Percentiles rank a stretch among this genome's conserved stretches.
These are phyloP conservation scores for Ramularia endophylla DNA, from an alignment of 2,329 filamentous ascomycete genomes.

Conservation along the genomic window DNA sequence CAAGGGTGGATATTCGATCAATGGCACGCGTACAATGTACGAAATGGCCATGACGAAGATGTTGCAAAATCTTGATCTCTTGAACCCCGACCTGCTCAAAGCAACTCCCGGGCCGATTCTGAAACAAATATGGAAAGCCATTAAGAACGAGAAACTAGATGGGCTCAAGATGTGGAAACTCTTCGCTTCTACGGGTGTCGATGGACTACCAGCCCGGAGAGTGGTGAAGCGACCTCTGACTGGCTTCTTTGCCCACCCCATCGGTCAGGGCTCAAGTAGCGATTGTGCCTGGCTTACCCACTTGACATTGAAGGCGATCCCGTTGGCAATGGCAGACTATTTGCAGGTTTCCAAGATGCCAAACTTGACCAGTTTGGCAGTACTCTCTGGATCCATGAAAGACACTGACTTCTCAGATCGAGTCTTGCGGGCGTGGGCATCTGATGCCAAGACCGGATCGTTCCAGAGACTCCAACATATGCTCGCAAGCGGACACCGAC, in stretches of 20 bases:
- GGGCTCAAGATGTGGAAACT: slow-evolving; percentile 6
- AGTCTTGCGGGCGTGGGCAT: slow-evolving; percentile 19
- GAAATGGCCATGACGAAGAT: slow-evolving; percentile 12
- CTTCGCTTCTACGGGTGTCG: slow-evolving; percentile 5
- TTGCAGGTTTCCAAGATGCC: slow-evolving; percentile 9
- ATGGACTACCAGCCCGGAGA: not conserved
- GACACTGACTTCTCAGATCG: slow-evolving; percentile 12
- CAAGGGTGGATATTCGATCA: not conserved
- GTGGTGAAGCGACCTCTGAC: not conserved
- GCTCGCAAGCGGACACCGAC: slow-evolving; percentile 10
- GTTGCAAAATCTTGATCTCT: slow-evolving; percentile 10
- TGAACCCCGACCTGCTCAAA: slow-evolving; percentile 13
- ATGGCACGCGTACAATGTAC: slow-evolving; percentile 8
- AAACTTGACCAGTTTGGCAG: slow-evolving; percentile 11
- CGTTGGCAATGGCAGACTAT: slow-evolving; percentile 7
- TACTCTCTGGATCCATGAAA: not conserved
- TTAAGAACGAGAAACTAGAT: slow-evolving; percentile 7
- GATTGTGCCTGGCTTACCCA: slow-evolving; percentile 16
- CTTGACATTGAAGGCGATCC: slow-evolving; percentile 9
- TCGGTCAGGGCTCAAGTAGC: not conserved
- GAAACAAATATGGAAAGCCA: slow-evolving; percentile 13
- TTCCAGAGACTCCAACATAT: slow-evolving; percentile 16
- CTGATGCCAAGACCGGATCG: slow-evolving; percentile 11
- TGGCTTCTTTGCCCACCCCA: not conserved
- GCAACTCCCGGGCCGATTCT: slow-evolving; percentile 8